Conservation (phyloP, 2,329 filamentous ascomycete species). For the Aspergillus costaricaensis region DNA sequence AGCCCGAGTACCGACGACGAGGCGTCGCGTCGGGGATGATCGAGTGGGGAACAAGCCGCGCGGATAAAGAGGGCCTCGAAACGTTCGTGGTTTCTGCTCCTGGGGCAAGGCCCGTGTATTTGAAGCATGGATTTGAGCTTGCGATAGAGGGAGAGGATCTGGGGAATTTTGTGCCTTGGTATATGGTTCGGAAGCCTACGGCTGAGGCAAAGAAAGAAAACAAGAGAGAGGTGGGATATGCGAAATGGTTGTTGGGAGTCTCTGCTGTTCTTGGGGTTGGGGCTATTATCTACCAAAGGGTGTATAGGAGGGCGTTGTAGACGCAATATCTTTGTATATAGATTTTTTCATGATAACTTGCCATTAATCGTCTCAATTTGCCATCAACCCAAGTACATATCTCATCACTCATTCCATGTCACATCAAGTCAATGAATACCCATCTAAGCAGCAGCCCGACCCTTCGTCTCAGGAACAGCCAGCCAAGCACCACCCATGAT, state of each 20-base stretch:
- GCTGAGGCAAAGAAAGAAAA: too few relatives aligned
- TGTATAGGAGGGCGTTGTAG: background rate
- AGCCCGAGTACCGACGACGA: conserved; percentile 25
- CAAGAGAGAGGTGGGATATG: background rate
- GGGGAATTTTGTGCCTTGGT: conserved; percentile 13
- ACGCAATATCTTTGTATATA: background rate
- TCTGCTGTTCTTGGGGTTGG: background rate
- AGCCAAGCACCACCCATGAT: conserved; percentile 22
- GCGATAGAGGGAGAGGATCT: conserved; percentile 8
- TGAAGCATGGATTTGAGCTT: conserved; percentile 42
- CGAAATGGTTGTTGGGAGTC: background rate
- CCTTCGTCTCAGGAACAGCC: conserved; percentile 4
- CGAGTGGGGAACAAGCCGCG: conserved; percentile 40
- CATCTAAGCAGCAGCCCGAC: conserved; percentile 1
- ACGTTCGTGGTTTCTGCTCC: conserved; percentile 41
- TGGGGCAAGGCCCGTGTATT: conserved; percentile 40
- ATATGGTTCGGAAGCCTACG: conserved; percentile 11
- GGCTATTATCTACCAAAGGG: background rate
- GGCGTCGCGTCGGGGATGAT: conserved; percentile 34
- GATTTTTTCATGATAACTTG: too few relatives aligned
- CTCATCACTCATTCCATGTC: background rate
- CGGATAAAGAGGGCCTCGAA: conserved; percentile 36
- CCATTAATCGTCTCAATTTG: too few relatives aligned
- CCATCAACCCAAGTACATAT: too few relatives aligned
- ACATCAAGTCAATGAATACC: background rate